Evolutionary conservation across 441 rosid genomes (phyloP).

Genomic region (Capsella rubella): DNA sequence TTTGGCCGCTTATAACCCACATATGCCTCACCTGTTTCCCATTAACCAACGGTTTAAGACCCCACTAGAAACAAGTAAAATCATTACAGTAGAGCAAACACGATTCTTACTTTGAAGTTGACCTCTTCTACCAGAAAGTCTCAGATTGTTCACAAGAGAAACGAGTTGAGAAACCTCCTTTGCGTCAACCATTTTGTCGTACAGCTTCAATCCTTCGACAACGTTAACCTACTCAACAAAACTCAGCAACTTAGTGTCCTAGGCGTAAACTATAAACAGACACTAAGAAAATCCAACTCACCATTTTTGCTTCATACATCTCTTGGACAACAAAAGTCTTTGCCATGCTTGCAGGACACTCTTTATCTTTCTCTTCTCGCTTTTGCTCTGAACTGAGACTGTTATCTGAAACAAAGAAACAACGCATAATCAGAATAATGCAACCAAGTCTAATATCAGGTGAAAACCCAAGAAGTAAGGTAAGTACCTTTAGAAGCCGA

Average conservation of each 20-base stretch:
- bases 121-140: conserved; percentile 75
- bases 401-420: conserved; percentile 37
- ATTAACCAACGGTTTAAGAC: conserved; percentile 21
- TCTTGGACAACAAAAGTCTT: conserved; percentile 69
- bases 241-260: conserved; percentile 3
- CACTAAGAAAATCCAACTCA: conserved; percentile 43
- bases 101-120: conserved; percentile 76
- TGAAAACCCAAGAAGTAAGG: background rate
- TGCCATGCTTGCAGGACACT: conserved; percentile 50
- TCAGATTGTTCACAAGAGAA: conserved; percentile 75
- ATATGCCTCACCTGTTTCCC: conserved; percentile 78
- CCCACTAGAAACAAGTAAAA: background rate
- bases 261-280: background rate
- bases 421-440: conserved; percentile 9
- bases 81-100: background rate
- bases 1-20: conserved; percentile 73
- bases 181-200: conserved; percentile 62
- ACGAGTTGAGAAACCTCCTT: conserved; percentile 68
- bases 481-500: conserved; percentile 54
- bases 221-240: conserved; percentile 69
- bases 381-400: conserved; percentile 41
- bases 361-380: conserved; percentile 55
- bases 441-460: background rate
- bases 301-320: conserved; percentile 75
- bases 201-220: conserved; percentile 86